Conservation (phyloP, 352 stramenopile species). For the Pseudoperonospora humuli region DNA sequence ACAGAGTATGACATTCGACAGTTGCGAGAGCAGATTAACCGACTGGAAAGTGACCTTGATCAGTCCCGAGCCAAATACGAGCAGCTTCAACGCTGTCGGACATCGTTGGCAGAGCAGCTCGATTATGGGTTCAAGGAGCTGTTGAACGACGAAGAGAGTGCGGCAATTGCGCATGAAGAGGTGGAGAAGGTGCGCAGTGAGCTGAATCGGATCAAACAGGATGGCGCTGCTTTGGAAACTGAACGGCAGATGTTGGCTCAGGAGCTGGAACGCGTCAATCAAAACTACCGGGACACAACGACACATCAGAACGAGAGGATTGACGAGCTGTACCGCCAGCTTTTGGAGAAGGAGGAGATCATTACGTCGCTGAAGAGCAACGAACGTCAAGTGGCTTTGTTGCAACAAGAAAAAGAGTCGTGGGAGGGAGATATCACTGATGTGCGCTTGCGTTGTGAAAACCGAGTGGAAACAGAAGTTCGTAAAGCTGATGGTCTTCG, state of each 20-base stretch:
- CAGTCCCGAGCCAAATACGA: conserved; percentile 40
- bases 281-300: conserved; percentile 18
- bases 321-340: conserved; percentile 45
- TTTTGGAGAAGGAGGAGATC: conserved; percentile 40
- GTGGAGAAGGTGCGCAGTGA: conserved; percentile 41
- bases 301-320: conserved; percentile 37
- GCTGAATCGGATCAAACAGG: conserved; percentile 32
- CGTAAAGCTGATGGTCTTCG: conserved; percentile 34
- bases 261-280: conserved; percentile 28
- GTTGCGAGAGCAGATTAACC: conserved; percentile 31
- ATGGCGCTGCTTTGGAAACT: conserved; percentile 21
- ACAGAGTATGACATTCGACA: conserved; percentile 31
- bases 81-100: conserved; percentile 43
- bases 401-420: conserved; percentile 37
- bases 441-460: conserved; percentile 29
- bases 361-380: conserved; percentile 31
- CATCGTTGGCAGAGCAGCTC: conserved; percentile 46
- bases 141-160: conserved; percentile 53
- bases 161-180: conserved; percentile 31
- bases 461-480: conserved; percentile 29
- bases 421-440: conserved; percentile 35
- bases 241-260: conserved; percentile 21
- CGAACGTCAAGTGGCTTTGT: conserved; percentile 27
- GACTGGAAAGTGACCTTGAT: conserved; percentile 33
- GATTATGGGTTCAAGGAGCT: conserved; percentile 66